Evolutionary conservation across 208 protist species (phyloP).

Genomic region (Acanthamoeba sp.): DNA sequence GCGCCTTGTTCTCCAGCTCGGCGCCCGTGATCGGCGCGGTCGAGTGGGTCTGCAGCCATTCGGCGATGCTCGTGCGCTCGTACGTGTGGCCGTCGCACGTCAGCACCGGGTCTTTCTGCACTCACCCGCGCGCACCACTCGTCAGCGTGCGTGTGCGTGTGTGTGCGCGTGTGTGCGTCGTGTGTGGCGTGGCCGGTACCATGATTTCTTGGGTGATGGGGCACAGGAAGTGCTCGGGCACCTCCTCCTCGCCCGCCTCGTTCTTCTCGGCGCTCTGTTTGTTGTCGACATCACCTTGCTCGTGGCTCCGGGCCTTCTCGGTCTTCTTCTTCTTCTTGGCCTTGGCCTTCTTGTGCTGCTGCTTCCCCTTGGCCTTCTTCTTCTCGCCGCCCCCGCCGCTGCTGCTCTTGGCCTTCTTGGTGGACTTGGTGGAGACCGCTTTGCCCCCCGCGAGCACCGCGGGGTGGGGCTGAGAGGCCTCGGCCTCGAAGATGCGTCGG

Average conservation of each 20-base stretch:
- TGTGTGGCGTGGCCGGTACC: not conserved
- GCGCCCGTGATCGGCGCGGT: conserved; percentile 46
- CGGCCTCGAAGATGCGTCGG: conserved; percentile 46
- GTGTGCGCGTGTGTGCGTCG: not conserved
- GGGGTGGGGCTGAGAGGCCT: not conserved
- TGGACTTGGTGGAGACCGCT: not conserved
- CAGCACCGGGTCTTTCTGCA: conserved; percentile 53
- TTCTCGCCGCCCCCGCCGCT: not conserved
- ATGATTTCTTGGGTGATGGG: conserved; percentile 74
- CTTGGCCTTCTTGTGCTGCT: not conserved
- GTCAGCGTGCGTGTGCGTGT: too few relatives aligned
- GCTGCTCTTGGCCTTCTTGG: not conserved
- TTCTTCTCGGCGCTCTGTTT: too few relatives aligned
- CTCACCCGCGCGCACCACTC: not conserved
- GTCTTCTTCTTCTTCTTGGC: not conserved
- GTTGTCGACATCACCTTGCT: too few relatives aligned
- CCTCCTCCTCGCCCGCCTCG: not conserved
- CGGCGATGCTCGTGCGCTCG: conserved; percentile 34
- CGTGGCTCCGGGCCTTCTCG: too few relatives aligned
- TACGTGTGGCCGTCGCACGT: conserved; percentile 70
- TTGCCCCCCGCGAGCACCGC: too few relatives aligned
- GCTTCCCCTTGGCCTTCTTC: not conserved
- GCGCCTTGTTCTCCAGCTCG: conserved; percentile 66
- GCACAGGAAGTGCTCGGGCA: conserved; percentile 58
- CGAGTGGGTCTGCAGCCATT: conserved; percentile 55